A percentile compares a stretch with the other conserved stretches of the same genome.
These are phyloP conservation scores for Cystobasidium ongulense DNA, from an alignment of 768 basidiomycete species.

Conservation along the genomic window DNA sequence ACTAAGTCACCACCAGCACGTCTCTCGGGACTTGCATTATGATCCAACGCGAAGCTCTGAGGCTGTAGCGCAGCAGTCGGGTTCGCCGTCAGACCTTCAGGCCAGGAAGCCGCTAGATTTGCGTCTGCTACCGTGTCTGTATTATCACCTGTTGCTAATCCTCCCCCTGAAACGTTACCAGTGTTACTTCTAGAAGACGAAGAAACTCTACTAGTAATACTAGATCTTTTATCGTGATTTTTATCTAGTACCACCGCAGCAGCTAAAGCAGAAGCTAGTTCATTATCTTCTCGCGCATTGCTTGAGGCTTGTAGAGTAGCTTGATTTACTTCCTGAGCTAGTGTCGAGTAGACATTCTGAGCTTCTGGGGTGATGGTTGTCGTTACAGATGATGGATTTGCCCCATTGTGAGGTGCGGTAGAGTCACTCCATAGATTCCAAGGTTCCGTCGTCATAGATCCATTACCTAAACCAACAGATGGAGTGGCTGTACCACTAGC, in stretches of 20 bases:
- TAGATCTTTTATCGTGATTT: not conserved
- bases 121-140: not conserved
- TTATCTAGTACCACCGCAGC: conserved; percentile 1
- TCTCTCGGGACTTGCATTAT: not conserved
- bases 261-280: not conserved
- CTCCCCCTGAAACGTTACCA: too few species aligned
- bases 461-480: conserved; percentile 12
- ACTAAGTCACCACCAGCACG: not conserved
- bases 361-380: not conserved
- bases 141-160: not conserved
- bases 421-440: conserved; percentile 32
- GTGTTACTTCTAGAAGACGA: not conserved
- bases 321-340: not conserved
- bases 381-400: not conserved
- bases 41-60: conserved; percentile 18
- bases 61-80: not conserved
- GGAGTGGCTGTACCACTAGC: conserved; percentile 25
- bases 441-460: conserved; percentile 17
- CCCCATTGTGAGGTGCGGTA: not conserved
- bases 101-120: not conserved
- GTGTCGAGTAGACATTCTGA: not conserved
- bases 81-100: not conserved
- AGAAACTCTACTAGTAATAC: not conserved
- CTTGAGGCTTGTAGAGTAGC: not conserved
- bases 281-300: not conserved